Evolutionary conservation across 169 alveolate species (phyloP), one percentile per base, ranked within the genome.

Genomic region (Sarcocystis neurona): DNA sequence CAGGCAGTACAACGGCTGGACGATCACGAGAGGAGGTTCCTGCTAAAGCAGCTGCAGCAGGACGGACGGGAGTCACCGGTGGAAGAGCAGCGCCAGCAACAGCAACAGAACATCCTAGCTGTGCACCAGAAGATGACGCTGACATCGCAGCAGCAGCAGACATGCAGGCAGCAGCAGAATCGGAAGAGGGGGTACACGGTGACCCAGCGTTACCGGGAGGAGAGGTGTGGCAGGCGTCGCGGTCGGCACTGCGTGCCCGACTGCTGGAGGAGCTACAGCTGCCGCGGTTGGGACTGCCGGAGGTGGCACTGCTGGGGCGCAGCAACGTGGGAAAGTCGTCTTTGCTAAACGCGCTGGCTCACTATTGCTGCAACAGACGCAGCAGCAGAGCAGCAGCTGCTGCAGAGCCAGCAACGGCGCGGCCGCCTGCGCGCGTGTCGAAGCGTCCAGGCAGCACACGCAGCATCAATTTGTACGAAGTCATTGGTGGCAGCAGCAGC

Each of bases 321-420:
- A 79, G 89, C 82, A 89, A 89, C 60, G 92, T 79, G 23, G 92
- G 92, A 10, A 89, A 89, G 43, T 89, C 92, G 34, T 79, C 89
- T 44, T 84, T 89, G 47, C 2, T 89, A 34, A 89, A 89, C 43
- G 84, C 90, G 37, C 47, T 66, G 78, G 34, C 27, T 46, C 8
- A 30, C 18, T 41, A 34, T 60, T 18, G 72, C 47, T 37, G 80
- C 86, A 48, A 10, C 46, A 79, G 48, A 68, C 46, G 44, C 86
- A 47, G 70, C 86, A 41, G 60, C 84, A 75, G 46, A n/a, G n/a
- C n/a, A 74, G 84, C 68, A 43, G 84, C 84, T 43, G 27, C 27
- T 23, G 23, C n/a, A 27, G n/a, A 58, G 70, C 75, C 27, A 23
- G 68, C 84, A 27, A 27, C 58, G n/a, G n/a, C n/a, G 34, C 60